Evolutionary conservation across 345 rosid species (phyloP), one percentile per base, ranked within the genome.

Genomic region (Acer negundo): DNA sequence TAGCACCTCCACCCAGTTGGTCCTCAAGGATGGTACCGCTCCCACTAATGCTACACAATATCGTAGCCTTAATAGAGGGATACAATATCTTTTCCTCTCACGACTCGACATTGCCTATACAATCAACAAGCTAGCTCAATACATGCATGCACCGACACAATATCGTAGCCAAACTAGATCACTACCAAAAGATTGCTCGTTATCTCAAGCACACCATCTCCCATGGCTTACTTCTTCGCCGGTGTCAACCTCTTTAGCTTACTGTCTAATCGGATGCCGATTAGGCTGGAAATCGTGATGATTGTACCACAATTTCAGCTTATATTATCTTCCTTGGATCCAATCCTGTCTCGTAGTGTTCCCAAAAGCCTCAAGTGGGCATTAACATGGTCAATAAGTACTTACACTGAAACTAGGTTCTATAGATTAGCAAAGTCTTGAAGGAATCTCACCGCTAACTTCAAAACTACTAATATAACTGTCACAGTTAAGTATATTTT

Each of bases 401-500:
- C 90, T 86, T 81, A 86, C 88, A 83, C 64, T 0, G 11, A 73
- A 67, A 8, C 10, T 69, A 88, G 66, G 7, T 69, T 81, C 69
- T 65, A 75, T 24, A 86, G 82, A 28, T 81, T 73, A 85, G 82
- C 88, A 71, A n/a, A n/a, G n/a, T n/a, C 88, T 84, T 6, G 12
- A 16, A 79, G 95, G 95, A 79, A 89, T 87, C 53, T 68, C 81
- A 16, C 95, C 95, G 47, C 84, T 80, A 67, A 89, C 84, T 71
- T 90, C 92, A 74, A 89, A 81, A 66, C 93, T 91, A 24, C 61
- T 81, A 44, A 85, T 70, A 75, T 84, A 86, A 23, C 95, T 91
- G 88, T 62, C 1, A 19, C 26, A 20, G 55, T 28, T 10, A 12
- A 26, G 2, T 4, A 68, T 24, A 24, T 61, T 49, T 31, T 64